A percentile compares a stretch with the other conserved stretches of the same genome.
Conservation (phyloP, 768 basidiomycete genomes). For the Boletus rex-veris region DNA sequence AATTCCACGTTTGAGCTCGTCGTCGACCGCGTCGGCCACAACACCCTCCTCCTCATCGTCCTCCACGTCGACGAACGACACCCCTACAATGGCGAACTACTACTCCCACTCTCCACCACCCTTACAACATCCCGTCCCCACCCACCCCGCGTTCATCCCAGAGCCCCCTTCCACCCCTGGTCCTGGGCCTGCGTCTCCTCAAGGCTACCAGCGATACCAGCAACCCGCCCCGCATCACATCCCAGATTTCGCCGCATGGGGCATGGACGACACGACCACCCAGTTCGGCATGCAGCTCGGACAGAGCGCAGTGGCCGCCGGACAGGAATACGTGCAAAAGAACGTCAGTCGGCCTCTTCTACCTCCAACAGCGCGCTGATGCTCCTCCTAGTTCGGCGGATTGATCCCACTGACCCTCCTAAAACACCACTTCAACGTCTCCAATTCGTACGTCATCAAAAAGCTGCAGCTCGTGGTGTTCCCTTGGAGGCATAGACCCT, state of each 20-base stretch:
- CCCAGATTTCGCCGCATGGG: constrained; percentile 65
- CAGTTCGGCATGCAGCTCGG: constrained; percentile 97
- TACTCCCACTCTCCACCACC: too few species aligned
- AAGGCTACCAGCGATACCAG: constrained; percentile 38
- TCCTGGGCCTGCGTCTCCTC: constrained; percentile 67
- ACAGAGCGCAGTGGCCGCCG: constrained; percentile 84
- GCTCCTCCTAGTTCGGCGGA: constrained; percentile 60
- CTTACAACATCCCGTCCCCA: constrained; percentile 83
- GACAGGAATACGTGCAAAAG: constrained; percentile 93
- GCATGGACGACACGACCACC: constrained; percentile 89
- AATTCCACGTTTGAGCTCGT: not conserved
- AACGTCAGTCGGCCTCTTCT: constrained; percentile 55
- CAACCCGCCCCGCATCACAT: constrained; percentile 36
- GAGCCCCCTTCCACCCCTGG: constrained; percentile 73
- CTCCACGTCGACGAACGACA: not conserved
- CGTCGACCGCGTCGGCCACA: not conserved
- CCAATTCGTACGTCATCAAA: constrained; percentile 89
- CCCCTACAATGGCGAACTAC: constrained; percentile 18
- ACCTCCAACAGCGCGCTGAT: constrained; percentile 4
- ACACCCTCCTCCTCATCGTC: not conserved
- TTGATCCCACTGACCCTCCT: constrained; percentile 72
- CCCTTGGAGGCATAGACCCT: constrained; percentile 90
- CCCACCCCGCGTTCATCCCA: constrained; percentile 82
- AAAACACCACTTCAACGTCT: constrained; percentile 94
- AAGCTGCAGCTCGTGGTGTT: constrained; percentile 89